These are phyloP conservation scores for Apophysomyces elegans DNA, from an alignment of 371 early-diverging fungal species.

Conservation along the genomic window DNA sequence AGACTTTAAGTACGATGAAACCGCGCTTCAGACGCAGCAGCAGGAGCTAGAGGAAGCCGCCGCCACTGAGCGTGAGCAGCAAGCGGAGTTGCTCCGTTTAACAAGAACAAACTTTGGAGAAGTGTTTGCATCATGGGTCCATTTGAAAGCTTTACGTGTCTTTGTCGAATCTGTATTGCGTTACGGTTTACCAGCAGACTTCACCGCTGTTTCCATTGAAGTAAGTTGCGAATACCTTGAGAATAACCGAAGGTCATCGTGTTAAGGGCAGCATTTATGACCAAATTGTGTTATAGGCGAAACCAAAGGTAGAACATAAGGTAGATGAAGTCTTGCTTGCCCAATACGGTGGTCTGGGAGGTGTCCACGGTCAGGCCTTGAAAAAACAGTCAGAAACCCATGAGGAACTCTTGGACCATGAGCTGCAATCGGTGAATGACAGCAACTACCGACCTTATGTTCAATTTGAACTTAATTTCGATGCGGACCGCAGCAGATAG, in stretches of 20 bases:
- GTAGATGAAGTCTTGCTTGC: slow-evolving; percentile 70
- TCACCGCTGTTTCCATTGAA: slow-evolving; percentile 81
- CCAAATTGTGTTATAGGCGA: slow-evolving; percentile 52
- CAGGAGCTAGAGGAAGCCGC: slow-evolving; percentile 74
- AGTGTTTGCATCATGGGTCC: slow-evolving; percentile 88
- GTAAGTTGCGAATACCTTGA: slow-evolving; percentile 34
- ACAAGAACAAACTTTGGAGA: slow-evolving; percentile 94
- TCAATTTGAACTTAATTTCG: slow-evolving; percentile 75
- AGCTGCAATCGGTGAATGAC: slow-evolving; percentile 77
- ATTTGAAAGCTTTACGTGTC: slow-evolving; percentile 90
- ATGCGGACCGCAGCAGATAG: slow-evolving; percentile 48
- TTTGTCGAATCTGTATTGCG: slow-evolving; percentile 97
- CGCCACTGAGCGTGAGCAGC: slow-evolving; percentile 79
- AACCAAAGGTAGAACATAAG: slow-evolving; percentile 79
- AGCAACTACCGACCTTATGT: slow-evolving; percentile 93
- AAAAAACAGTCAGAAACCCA: slow-evolving; percentile 41
- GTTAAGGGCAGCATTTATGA: not conserved
- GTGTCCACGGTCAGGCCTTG: slow-evolving; percentile 49
- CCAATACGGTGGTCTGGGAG: slow-evolving; percentile 71
- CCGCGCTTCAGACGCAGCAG: slow-evolving; percentile 74
- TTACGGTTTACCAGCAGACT: slow-evolving; percentile 96
- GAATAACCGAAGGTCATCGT: slow-evolving; percentile 5
- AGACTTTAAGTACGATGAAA: slow-evolving; percentile 90
- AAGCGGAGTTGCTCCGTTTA: slow-evolving; percentile 76
- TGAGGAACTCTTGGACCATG: slow-evolving; percentile 79